Percentiles rank a stretch among this genome's conserved stretches.
phyloP scores from a whole-genome alignment of 208 protist species.

The Angomonas ambiguus region DNA sequence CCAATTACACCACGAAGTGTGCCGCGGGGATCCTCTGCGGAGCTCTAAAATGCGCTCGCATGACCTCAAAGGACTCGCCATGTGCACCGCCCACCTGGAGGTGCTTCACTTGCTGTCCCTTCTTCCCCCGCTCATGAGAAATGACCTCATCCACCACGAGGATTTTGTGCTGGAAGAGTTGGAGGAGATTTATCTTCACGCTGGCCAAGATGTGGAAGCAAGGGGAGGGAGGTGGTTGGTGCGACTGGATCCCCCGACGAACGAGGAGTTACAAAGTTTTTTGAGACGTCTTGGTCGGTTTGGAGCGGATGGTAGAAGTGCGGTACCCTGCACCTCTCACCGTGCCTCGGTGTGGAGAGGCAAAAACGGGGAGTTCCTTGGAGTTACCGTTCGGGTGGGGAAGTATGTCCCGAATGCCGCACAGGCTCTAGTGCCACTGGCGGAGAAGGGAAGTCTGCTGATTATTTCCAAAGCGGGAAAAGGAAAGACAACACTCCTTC shows the following conservation, averaged over 20 bases:
- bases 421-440: conserved; percentile 48
- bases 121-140: conserved; percentile 43
- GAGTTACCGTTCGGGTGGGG: conserved; percentile 84
- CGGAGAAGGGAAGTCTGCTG: conserved; percentile 62
- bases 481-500: conserved; percentile 93
- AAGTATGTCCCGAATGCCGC: conserved; percentile 71
- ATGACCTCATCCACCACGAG: conserved; percentile 28
- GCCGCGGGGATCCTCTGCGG: conserved; percentile 22
- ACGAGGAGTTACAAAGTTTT: conserved; percentile 43
- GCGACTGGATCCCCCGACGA: conserved; percentile 47
- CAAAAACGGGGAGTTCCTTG: conserved; percentile 63
- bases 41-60: conserved; percentile 31
- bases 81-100: conserved; percentile 59
- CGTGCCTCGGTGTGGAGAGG: conserved; percentile 76
- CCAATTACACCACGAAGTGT: conserved; percentile 14
- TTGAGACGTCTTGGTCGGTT: conserved; percentile 56
- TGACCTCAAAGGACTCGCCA: conserved; percentile 57
- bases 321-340: conserved; percentile 65
- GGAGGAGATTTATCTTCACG: conserved; percentile 76
- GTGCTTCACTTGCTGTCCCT: conserved; percentile 61
- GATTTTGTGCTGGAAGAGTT: conserved; percentile 41
- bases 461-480: conserved; percentile 88
- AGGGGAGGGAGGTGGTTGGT: conserved; percentile 52
- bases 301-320: conserved; percentile 69
- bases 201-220: conserved; percentile 75